Percentiles rank a stretch among this genome's conserved stretches.
Evolutionary conservation across 148 eudicot species (phyloP).

Genomic region (Nepenthes mirabilis): DNA sequence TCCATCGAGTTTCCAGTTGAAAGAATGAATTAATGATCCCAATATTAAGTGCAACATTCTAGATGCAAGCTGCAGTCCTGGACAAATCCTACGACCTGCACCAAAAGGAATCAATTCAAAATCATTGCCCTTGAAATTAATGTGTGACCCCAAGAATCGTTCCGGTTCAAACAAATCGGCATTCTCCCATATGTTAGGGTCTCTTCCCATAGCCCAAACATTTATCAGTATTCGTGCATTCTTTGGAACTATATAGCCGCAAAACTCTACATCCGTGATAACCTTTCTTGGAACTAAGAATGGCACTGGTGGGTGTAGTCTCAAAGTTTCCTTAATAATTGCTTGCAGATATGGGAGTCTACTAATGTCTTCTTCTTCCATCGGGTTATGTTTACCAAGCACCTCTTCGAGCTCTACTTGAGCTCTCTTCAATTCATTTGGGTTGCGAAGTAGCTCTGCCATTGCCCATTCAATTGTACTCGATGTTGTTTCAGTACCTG

Average conservation of each 20-base stretch:
- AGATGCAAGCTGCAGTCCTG: constrained; percentile 4
- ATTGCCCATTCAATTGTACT: constrained; percentile 13
- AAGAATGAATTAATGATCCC: constrained; percentile 5
- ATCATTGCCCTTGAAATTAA: constrained; percentile 2
- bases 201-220: constrained; percentile 11
- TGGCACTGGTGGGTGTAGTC: constrained; percentile 10
- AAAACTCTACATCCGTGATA: not conserved
- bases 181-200: constrained; percentile 4
- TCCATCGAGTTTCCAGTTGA: constrained; percentile 1
- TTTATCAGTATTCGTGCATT: constrained; percentile 4
- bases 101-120: constrained; percentile 12
- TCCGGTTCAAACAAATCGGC: constrained; percentile 4
- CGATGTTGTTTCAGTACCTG: constrained; percentile 10
- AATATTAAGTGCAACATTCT: constrained; percentile 7
- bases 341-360: constrained; percentile 11
- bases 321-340: constrained; percentile 7
- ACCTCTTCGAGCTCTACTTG: constrained; percentile 1
- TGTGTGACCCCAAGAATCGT: not conserved
- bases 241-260: constrained; percentile 5
- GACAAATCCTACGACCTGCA: constrained; percentile 8
- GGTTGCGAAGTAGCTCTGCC: constrained; percentile 9
- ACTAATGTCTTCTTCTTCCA: constrained; percentile 3
- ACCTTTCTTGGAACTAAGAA: constrained; percentile 7
- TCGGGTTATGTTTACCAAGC: not conserved
- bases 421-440: not conserved